Evolutionary conservation across 2,329 filamentous ascomycete genomes (phyloP).

Genomic region (Alternaria arbusti): DNA sequence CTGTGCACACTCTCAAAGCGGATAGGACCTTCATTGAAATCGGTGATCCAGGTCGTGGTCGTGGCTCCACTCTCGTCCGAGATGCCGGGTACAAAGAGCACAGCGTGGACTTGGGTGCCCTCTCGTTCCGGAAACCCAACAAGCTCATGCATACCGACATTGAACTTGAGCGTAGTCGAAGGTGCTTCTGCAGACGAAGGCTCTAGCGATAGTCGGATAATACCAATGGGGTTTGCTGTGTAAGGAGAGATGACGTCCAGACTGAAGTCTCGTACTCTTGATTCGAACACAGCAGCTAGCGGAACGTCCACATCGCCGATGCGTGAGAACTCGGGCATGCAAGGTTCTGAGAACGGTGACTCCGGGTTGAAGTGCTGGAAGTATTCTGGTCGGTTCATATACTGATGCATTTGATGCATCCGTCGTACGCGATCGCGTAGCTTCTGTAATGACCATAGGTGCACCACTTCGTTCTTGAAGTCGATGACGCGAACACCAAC

Average conservation of each 20-base stretch:
- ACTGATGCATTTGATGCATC: slow-evolving; percentile 98
- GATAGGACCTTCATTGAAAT: slow-evolving; percentile 91
- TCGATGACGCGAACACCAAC: slow-evolving; percentile 90
- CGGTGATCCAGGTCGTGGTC: slow-evolving; percentile 91
- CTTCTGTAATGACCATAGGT: slow-evolving; percentile 94
- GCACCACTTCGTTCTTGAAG: slow-evolving; percentile 83
- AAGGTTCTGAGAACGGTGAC: slow-evolving; percentile 90
- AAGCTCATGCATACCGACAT: slow-evolving; percentile 97
- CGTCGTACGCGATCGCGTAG: slow-evolving; percentile 83
- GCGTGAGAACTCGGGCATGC: slow-evolving; percentile 89
- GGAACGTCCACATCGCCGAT: slow-evolving; percentile 94
- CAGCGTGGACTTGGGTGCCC: slow-evolving; percentile 92
- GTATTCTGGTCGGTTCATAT: slow-evolving; percentile 93
- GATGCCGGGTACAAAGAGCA: slow-evolving; percentile 92
- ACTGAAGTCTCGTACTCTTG: slow-evolving; percentile 89
- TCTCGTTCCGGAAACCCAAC: slow-evolving; percentile 94
- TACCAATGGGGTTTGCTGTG: slow-evolving; percentile 87
- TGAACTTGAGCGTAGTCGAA: slow-evolving; percentile 93
- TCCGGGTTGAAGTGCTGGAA: slow-evolving; percentile 90
- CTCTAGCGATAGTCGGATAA: slow-evolving; percentile 88
- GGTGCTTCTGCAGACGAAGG: slow-evolving; percentile 93
- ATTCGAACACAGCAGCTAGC: slow-evolving; percentile 90
- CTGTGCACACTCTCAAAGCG: slow-evolving; percentile 98
- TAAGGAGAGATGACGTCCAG: slow-evolving; percentile 92
- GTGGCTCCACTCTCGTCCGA: slow-evolving; percentile 86